These are phyloP conservation scores for Monosiga brevicollis DNA, from an alignment of 78 protist genomes.

Conservation along the genomic window DNA sequence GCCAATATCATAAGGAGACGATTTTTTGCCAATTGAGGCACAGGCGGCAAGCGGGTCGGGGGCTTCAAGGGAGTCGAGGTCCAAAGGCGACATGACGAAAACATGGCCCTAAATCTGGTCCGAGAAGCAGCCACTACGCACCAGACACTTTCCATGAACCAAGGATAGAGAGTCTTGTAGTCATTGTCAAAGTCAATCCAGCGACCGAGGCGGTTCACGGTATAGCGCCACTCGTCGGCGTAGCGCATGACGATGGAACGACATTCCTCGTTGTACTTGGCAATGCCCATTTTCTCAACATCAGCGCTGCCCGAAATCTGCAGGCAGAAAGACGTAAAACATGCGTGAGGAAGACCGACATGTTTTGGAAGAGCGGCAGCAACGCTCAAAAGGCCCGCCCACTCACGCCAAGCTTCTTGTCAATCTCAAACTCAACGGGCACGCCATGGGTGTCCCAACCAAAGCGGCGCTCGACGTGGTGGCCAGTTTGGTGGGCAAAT, in stretches of 20 bases:
- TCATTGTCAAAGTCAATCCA: constrained; percentile 99
- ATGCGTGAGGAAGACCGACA: too few relatives aligned
- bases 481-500: constrained; percentile 92
- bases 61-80: too few relatives aligned
- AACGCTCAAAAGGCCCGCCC: too few relatives aligned
- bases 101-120: too few relatives aligned
- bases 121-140: too few relatives aligned
- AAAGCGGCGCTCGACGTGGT: constrained; percentile 89
- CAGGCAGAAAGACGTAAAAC: too few relatives aligned
- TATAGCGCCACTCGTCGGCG: constrained; percentile 83
- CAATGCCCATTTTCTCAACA: constrained; percentile 87
- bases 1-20: too few relatives aligned
- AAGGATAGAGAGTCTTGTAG: constrained; percentile 94
- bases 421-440: constrained; percentile 97
- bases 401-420: constrained; percentile 80
- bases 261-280: constrained; percentile 88
- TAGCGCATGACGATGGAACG: constrained; percentile 90
- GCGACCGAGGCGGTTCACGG: constrained; percentile 91
- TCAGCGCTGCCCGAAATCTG: constrained; percentile 60
- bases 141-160: constrained; percentile 95
- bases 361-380: too few relatives aligned
- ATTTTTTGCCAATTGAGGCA: too few relatives aligned
- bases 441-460: constrained; percentile 99
- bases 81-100: too few relatives aligned
- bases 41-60: too few relatives aligned